Evolutionary conservation across 2,329 filamentous ascomycete genomes (phyloP), one percentile per base, ranked within the genome.

Genomic region (Macrophomina tecta): DNA sequence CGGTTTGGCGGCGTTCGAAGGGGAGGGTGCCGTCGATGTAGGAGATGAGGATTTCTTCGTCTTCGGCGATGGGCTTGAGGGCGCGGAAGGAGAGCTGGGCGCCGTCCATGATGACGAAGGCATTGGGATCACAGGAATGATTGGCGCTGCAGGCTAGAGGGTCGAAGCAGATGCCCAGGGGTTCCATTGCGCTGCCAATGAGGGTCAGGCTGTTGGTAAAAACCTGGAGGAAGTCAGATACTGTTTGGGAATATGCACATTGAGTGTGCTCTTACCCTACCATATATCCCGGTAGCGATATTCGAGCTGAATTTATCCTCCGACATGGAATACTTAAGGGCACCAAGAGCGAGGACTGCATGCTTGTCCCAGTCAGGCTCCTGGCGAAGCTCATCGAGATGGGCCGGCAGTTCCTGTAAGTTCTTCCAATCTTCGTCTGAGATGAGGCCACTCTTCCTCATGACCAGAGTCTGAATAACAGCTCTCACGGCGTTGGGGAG

Each of bases 101-200:
- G 23, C 85, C 82, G 67, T 89, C 85, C 76, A 89, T 88, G 12
- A 85, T 80, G 18, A 88, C 81, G 36, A 82, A 82, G 2, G 85
- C 82, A 69, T 90, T 90, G 3, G 86, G 86, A 30, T 84, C 80
- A 72, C 88, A 90, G 51, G 85, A 88, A 73, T 90, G 88, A 69
- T 90, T 90, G 51, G 87, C 80, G 16, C 83, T 76, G 34, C 84
- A 81, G 2, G 85, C 79, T 18, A 82, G 78, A 0, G 86, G 85
- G 68, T 89, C 85, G 16, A 89, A 73, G 42, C 83, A 84, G n/a
- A 89, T 77, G 1, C 88, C 88, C 28, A 90, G 76, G 0, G 85
- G 83, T 69, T 89, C 87, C 56, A 85, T 82, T 16, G 83, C 80
- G 4, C 83, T 81, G 2, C 82, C 86, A 18, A 85, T 84, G 3